Evolutionary conservation across 352 stramenopile genomes (phyloP).

Genomic region (Plasmopara halstedii): DNA sequence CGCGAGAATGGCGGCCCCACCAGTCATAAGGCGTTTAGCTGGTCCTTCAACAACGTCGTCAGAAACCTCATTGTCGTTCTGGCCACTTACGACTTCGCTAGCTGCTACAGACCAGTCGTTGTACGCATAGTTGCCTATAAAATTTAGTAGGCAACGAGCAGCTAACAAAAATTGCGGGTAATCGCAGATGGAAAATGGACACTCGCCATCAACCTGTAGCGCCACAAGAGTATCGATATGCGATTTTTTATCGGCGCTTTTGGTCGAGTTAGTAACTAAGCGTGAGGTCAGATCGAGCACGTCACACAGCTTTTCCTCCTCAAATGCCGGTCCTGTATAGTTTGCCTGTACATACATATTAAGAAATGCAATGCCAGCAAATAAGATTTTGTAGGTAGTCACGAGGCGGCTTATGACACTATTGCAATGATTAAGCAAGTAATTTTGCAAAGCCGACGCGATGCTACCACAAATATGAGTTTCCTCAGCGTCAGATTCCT

Average conservation of each 20-base stretch:
- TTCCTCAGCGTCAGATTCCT: constrained; percentile 16
- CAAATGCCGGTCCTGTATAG: constrained; percentile 72
- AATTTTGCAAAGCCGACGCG: constrained; percentile 29
- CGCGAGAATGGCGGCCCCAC: constrained; percentile 16
- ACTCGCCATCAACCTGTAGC: constrained; percentile 74
- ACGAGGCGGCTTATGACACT: constrained; percentile 25
- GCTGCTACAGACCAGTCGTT: constrained; percentile 59
- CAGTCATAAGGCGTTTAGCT: constrained; percentile 20
- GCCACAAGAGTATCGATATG: constrained; percentile 52
- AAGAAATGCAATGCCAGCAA: constrained; percentile 53
- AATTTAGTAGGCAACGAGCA: constrained; percentile 56
- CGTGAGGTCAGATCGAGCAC: constrained; percentile 29
- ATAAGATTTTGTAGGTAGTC: constrained; percentile 48
- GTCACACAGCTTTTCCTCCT: constrained; percentile 38
- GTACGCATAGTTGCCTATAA: constrained; percentile 47
- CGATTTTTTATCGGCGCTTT: constrained; percentile 32
- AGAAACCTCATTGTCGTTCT: constrained; percentile 35
- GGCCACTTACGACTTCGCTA: constrained; percentile 20
- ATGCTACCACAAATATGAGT: constrained; percentile 44
- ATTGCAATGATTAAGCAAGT: constrained; percentile 28
- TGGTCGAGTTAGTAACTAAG: constrained; percentile 23
- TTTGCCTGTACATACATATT: constrained; percentile 78
- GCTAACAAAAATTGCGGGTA: constrained; percentile 63
- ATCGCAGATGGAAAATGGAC: constrained; percentile 72
- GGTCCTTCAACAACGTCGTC: constrained; percentile 28